Base-by-base conservation (phyloP, 2,329 filamentous ascomycete species). In the Beauveria brongniartii region DNA sequence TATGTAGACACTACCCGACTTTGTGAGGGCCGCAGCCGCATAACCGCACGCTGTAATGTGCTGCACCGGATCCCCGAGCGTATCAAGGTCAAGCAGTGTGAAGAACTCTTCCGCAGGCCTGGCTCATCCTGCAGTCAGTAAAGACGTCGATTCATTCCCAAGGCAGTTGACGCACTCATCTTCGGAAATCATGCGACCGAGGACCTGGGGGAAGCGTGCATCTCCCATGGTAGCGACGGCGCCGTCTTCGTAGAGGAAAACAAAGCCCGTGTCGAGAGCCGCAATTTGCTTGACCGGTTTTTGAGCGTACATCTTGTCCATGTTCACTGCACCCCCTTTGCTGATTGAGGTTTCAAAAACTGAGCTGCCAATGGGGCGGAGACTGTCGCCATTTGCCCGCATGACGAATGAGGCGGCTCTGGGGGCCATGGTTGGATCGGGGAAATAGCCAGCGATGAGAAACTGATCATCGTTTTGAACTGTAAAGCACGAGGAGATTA, bases 31-130 rank as follows among this genome's bases (percentile, higher is more conserved):
- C 3, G 81, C 83, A 2, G 81, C 72, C 3, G 80, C 71, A 67
- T 85, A 86, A 0, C 85, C 85, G 2, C 80, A 80, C 3, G 80
- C 80, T 4, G 75, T 77, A 28, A 89, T 72, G 65, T 81, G 83
- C 34, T 67, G 73, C 54, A 89, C 78, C 14, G 77, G 51, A 73
- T 82, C 22, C 72, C 79, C 24, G 16, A 88, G 73, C 59, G 80
- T 77, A 5, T 70, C 69, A 0, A 89, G 74, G 52, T 81, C 78
- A 24, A 75, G 66, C 4, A 88, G 75, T 0, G 73, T 62, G 3
- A 72, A 69, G 6, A 83, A 83, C 5, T 66, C 66, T 1, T 74
- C 67, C 18, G 83, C 79, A 43, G 81, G 76, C 52, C 77, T 80
- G 43, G 14, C 7, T 5, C 8, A 47, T 16, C 14, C 7, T 5